These are phyloP conservation scores for Eutrema japonicum DNA, from an alignment of 345 rosid genomes.

Conservation along the genomic window DNA sequence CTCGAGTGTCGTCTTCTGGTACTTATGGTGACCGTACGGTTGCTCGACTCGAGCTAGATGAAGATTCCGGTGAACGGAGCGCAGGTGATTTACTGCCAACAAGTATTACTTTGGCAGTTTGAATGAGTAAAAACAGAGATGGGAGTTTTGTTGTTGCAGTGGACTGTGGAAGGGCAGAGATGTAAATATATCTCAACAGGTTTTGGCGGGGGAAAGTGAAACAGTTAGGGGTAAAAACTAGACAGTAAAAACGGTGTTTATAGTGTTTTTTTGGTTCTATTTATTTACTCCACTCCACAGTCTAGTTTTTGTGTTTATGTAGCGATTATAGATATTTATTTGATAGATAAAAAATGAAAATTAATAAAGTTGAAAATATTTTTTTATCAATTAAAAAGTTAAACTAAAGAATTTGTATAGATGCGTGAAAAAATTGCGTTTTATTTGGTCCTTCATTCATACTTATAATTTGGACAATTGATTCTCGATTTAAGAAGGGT, in stretches of 20 bases:
- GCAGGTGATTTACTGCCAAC: constrained; percentile 35
- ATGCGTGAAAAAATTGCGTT: constrained; percentile 7
- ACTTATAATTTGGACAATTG: neutral
- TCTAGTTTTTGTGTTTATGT: constrained; percentile 26
- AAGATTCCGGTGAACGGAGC: constrained; percentile 28
- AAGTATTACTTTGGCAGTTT: constrained; percentile 39
- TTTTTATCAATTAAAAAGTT: neutral
- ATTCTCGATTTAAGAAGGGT: constrained; percentile 1
- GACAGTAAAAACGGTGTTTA: constrained; percentile 30
- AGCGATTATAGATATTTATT: constrained; percentile 45
- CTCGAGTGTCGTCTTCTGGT: constrained; percentile 41
- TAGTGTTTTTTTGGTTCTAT: constrained; percentile 21
- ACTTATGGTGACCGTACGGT: constrained; percentile 39
- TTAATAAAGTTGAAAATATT: constrained; percentile 20
- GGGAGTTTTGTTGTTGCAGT: constrained; percentile 17
- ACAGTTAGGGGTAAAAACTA: constrained; percentile 37
- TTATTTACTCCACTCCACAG: constrained; percentile 14
- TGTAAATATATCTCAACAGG: constrained; percentile 46
- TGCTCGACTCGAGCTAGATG: constrained; percentile 44
- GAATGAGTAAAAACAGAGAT: constrained; percentile 18
- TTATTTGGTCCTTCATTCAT: neutral
- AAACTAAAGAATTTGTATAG: neutral
- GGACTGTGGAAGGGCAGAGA: constrained; percentile 33
- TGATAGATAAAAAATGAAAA: constrained; percentile 36
- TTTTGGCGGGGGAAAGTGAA: constrained; percentile 42